Evolutionary conservation across 192 early-diverging fungal genomes (phyloP), one percentile per base, ranked within the genome.

Genomic region (Phycomyces blakesleeanus): DNA sequence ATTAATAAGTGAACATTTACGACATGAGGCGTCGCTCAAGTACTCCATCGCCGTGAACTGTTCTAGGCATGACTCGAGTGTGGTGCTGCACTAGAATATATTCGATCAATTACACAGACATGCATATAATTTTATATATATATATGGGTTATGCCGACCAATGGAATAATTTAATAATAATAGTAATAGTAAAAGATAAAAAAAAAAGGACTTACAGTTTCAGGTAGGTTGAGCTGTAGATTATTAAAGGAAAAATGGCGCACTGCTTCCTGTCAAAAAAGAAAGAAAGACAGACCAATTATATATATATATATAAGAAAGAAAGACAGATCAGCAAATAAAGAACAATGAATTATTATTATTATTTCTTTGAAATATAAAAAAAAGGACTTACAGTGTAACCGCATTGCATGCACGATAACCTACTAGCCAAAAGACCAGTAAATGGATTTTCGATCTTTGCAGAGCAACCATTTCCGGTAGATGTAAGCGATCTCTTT

Each of bases 191-290:
- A n/a, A n/a, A n/a, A n/a, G n/a, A n/a, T n/a, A n/a, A n/a, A n/a
- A n/a, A n/a, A n/a, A n/a, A n/a, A n/a, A n/a, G n/a, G 41, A 55
- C 58, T 57, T 41, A 67, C 78, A 29, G 49, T 59, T 16, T 69
- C 68, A 6, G 93, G 91, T 42, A 90, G 69, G 22, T 80, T 76
- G n/a, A 93, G 73, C 15, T 87, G 89, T 0, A 91, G 62, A 56
- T 89, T 92, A 70, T 92, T 89, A 76, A 93, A 93, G 16, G 87
- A 83, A 68, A 89, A 88, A 61, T 91, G 90, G 0, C 89, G 85
- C 14, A 91, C 78, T 0, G 87, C 87, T 56, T 85, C 84, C 73
- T 80, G 63, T 63, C 38, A 81, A 49, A 59, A 59, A 22, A 40
- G 24, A 56, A 7, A 40, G 18, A 59, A 49, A 54, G 41, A 42